phyloP scores from a whole-genome alignment of 2,329 filamentous ascomycete genomes.

The Epichloe gansuensis region DNA sequence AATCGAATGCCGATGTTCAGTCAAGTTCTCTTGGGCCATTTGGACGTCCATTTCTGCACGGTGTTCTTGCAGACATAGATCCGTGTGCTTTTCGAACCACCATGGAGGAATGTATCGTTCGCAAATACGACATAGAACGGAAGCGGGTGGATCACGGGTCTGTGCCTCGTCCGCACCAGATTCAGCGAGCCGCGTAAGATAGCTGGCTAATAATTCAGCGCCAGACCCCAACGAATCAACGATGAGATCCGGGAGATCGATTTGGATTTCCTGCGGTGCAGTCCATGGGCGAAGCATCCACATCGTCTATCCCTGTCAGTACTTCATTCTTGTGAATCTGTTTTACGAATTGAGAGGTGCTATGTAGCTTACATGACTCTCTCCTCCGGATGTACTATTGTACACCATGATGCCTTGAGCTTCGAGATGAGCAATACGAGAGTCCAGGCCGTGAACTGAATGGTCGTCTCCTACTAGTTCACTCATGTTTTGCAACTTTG shows the following conservation, averaged over 20 bases:
- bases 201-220: constrained; percentile 86
- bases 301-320: constrained; percentile 60
- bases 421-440: constrained; percentile 61
- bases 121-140: constrained; percentile 90
- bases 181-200: constrained; percentile 82
- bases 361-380: constrained; percentile 66
- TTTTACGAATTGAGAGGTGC: not conserved
- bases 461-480: constrained; percentile 24
- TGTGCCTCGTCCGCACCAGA: constrained; percentile 63
- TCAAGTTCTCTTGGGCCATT: constrained; percentile 82
- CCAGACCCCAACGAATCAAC: constrained; percentile 91
- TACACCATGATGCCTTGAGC: constrained; percentile 98
- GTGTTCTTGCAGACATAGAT: constrained; percentile 90
- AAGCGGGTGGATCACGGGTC: constrained; percentile 70
- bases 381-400: constrained; percentile 71
- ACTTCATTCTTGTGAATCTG: not conserved
- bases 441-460: constrained; percentile 21
- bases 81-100: constrained; percentile 99
- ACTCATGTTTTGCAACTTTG: constrained; percentile 44
- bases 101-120: constrained; percentile 94
- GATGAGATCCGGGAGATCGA: constrained; percentile 78
- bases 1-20: constrained; percentile 86
- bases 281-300: constrained; percentile 98
- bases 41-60: constrained; percentile 96
- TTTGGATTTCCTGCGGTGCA: constrained; percentile 81